Base-by-base conservation (phyloP, 2,329 filamentous ascomycete species). In the Rutstroemia sp. region DNA sequence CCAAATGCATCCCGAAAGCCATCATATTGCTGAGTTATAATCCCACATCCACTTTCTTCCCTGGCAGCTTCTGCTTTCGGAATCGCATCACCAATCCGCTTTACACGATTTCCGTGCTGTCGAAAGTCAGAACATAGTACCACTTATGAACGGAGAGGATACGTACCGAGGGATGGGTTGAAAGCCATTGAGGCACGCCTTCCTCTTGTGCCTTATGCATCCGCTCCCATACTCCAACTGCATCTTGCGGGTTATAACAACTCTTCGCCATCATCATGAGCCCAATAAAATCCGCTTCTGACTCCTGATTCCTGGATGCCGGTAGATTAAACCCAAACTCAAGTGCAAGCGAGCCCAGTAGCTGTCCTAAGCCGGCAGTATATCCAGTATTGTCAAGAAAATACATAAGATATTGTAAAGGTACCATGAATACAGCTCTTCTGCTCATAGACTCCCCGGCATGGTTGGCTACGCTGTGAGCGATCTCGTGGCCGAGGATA, bases 241-340 rank as follows among this genome's bases (percentile, higher is more conserved):
- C 87, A 58, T 82, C 81, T 12, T 77, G 72, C 1, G 88, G 88
- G 59, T 89, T 78, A 67, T 87, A 92, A 72, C 88, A 92, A 25
- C 84, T 86, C 72, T 89, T 82, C 0, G 87, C 82, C 86, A 92
- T 92, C 78, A 92, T 87, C 78, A 92, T 82, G 37, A 92, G 71
- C 0, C 88, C 88, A 48, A 92, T 89, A 64, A 88, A 89, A 66
- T 92, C 88, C 0, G 88, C 88, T 73, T 92, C 88, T 49, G 77
- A 82, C 75, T 88, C 88, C 72, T 91, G 87, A 66, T 78, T 79
- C 49, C 88, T 76, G 48, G 81, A 82, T 69, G 87, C 88, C 1
- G 88, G 88, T 58, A 80, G 74, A 49, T 76, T 76, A 67, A 89
- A 82, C n/a, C 85, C 77, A 16, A 88, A 68, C 51, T 88, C 78